phyloP scores from a whole-genome alignment of 306 rosid genomes.

The Lathyrus oleraceus region DNA sequence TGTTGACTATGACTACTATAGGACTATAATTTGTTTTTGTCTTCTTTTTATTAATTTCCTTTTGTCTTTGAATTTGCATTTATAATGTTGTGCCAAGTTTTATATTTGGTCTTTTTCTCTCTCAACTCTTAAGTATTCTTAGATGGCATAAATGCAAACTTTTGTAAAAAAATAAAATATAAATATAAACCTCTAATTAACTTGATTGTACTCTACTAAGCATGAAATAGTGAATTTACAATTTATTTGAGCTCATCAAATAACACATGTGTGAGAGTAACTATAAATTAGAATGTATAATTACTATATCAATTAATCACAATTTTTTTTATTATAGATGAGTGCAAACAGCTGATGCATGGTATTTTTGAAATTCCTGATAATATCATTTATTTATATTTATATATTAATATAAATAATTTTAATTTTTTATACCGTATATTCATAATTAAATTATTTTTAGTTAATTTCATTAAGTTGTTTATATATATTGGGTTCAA shows the following conservation, averaged over 20 bases:
- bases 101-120: neutral
- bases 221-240: neutral
- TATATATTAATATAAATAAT: too few species aligned
- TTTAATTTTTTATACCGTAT: too few species aligned
- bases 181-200: neutral
- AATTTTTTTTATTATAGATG: too few species aligned
- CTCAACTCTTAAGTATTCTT: neutral
- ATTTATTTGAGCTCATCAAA: neutral
- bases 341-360: too few species aligned
- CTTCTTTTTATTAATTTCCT: neutral
- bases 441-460: neutral
- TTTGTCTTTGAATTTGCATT: constrained; percentile 30
- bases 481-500: neutral
- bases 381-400: too few species aligned
- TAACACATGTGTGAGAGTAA: neutral
- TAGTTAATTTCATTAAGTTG: neutral
- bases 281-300: too few species aligned
- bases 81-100: constrained; percentile 3
- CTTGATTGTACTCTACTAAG: neutral
- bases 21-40: neutral
- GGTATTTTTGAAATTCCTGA: too few species aligned
- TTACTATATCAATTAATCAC: too few species aligned
- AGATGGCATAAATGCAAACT: neutral
- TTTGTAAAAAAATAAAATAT: neutral
- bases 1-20: constrained; percentile 31